Evolutionary conservation across 768 basidiomycete species (phyloP), one percentile per base, ranked within the genome.

Genomic region (Mycena olivaceomarginata): DNA sequence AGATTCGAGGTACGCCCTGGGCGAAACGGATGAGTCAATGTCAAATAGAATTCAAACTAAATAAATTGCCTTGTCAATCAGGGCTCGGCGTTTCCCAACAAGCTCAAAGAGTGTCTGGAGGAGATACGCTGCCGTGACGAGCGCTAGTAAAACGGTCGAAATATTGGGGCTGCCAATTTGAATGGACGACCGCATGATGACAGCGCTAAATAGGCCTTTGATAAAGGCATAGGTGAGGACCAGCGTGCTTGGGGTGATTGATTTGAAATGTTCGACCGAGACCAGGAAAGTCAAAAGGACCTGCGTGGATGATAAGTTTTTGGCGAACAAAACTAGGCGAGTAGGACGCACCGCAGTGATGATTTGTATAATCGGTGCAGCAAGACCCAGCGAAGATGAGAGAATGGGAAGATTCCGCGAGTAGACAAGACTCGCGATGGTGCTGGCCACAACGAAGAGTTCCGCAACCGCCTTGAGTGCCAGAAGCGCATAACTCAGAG

Each of bases 311-410:
- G n/a, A 5, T 60, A 16, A 10, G 16, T 22, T 43, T 25, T 43
- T n/a, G 22, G 9, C 16, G 4, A 18, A 25, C 16, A 5, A 18
- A 53, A 20, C 13, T 5, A 31, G 2, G 39, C 5, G 12, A n/a
- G 31, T 7, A 22, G 48, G 20, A 67, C 72, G 22, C 66, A 74
- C 72, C 1, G 59, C 43, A 25, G 13, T 45, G 11, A 74, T 2
- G n/a, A 62, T 60, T 43, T 74, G 72, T 25, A 74, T 13, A 7
- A 74, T 67, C 4, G 72, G 72, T 51, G 66, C 72, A 1, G 57
- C 65, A 7, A 60, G 65, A 46, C 60, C 37, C 39, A 73, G 11
- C 12, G 40, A n/a, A 8, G 64, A 40, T 15, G 72, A 64, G 18
- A 37, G 18, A 4, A 39, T 9, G 8, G 66, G 53, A 18, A 20